These are phyloP conservation scores for Moesziomyces sp. DNA, from an alignment of 1,284 basidiomycete species.

Conservation along the genomic window DNA sequence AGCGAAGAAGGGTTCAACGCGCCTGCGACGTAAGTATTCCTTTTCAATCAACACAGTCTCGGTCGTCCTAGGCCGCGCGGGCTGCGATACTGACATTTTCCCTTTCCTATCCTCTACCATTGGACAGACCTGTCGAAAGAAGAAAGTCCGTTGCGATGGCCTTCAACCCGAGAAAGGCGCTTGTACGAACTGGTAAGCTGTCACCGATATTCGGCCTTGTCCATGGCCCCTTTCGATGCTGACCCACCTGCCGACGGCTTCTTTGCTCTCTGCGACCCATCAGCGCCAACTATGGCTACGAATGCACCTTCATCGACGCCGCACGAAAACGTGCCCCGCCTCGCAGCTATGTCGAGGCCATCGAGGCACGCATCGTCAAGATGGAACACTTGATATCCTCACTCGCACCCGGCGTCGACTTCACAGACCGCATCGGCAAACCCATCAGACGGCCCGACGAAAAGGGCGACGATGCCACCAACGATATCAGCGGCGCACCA, in stretches of 20 bases:
- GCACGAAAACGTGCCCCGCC: conserved; percentile 37
- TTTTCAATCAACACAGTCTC: no score
- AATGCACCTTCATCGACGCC: conserved; percentile 63
- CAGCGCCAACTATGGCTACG: conserved; percentile 56
- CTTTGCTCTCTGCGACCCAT: not conserved
- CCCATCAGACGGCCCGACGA: conserved; percentile 55
- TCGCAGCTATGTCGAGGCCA: conserved; percentile 58
- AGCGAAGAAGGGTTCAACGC: conserved; percentile 55
- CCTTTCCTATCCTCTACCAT: not conserved
- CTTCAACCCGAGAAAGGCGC: conserved; percentile 52
- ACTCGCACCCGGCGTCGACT: conserved; percentile 59
- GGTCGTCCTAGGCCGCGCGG: no score
- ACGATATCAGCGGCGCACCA: not conserved
- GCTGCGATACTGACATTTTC: not conserved
- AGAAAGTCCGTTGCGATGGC: conserved; percentile 62
- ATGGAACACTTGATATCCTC: conserved; percentile 53
- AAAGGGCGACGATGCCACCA: conserved; percentile 33
- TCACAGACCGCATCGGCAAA: conserved; percentile 56
- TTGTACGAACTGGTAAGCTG: conserved; percentile 51
- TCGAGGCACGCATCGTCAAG: conserved; percentile 59
- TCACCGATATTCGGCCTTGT: no score
- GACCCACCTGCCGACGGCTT: not conserved
- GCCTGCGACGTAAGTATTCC: conserved; percentile 52
- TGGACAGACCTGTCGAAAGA: conserved; percentile 55
- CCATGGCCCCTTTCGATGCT: not conserved